Conservation (phyloP, 2,329 filamentous ascomycete species). For the Alternaria sp. region DNA sequence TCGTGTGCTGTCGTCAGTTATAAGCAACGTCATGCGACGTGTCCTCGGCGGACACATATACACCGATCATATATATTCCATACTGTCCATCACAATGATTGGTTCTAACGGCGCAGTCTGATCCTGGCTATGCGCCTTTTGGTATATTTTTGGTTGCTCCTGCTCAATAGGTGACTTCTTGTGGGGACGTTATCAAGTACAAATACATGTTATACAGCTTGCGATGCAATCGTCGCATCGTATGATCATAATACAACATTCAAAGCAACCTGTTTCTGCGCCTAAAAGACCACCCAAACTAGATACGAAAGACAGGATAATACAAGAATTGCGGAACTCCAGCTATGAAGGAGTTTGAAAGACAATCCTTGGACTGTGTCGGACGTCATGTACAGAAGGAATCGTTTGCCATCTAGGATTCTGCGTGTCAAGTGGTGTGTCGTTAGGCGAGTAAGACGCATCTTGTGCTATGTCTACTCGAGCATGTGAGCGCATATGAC, state of each 20-base stretch:
- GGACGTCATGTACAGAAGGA: constrained; percentile 7
- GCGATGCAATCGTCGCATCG: neutral
- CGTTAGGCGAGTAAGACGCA: neutral
- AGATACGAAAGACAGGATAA: neutral
- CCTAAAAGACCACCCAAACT: neutral
- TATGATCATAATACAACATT: neutral
- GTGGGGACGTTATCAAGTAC: neutral
- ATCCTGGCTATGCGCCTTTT: too few species aligned
- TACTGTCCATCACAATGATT: neutral
- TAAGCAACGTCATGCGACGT: neutral
- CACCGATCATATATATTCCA: too few species aligned
- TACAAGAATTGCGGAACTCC: neutral
- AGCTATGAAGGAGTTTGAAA: neutral
- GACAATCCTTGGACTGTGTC: constrained; percentile 9
- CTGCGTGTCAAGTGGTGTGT: neutral
- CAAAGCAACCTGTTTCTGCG: neutral
- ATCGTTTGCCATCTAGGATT: neutral
- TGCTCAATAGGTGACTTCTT: neutral
- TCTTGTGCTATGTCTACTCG: neutral
- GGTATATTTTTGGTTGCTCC: too few species aligned
- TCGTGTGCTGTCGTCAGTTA: neutral
- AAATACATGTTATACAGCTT: constrained; percentile 3
- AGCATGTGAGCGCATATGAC: neutral
- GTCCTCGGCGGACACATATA: neutral
- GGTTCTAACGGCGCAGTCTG: too few species aligned